These are phyloP conservation scores for Gentiana dahurica DNA, from an alignment of 257 asterid genomes.

Conservation along the genomic window DNA sequence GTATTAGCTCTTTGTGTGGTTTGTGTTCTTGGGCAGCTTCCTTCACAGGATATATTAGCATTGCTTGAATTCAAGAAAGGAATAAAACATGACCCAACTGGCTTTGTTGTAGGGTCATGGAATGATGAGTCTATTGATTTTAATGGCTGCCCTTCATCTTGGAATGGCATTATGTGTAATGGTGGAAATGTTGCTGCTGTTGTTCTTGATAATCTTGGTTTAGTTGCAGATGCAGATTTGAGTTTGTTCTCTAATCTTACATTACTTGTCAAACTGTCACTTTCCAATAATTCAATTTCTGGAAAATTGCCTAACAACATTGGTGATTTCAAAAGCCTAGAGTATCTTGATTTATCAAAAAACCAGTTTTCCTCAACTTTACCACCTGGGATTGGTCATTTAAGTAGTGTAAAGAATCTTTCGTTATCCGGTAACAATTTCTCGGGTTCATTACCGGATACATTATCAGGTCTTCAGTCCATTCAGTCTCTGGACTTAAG, in stretches of 20 bases:
- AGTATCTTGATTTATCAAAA: slow-evolving; percentile 68
- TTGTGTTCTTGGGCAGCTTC: slow-evolving; percentile 67
- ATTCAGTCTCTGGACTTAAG: slow-evolving; percentile 66
- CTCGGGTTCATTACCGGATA: slow-evolving; percentile 62
- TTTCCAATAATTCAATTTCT: slow-evolving; percentile 68
- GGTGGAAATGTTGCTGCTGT: slow-evolving; percentile 95
- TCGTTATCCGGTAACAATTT: slow-evolving; percentile 84
- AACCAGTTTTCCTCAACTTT: slow-evolving; percentile 56
- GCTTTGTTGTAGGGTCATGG: slow-evolving; percentile 85
- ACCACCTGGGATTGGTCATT: slow-evolving; percentile 61
- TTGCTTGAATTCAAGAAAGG: slow-evolving; percentile 93
- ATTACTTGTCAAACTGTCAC: slow-evolving; percentile 81
- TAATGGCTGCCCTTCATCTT: slow-evolving; percentile 94
- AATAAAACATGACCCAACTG: slow-evolving; percentile 84
- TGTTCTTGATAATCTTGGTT: slow-evolving; percentile 68
- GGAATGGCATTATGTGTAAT: slow-evolving; percentile 97
- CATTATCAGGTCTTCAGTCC: slow-evolving; percentile 50
- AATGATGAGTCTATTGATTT: slow-evolving; percentile 93
- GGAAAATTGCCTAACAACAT: slow-evolving; percentile 50
- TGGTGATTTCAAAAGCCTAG: slow-evolving; percentile 59
- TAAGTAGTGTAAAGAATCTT: slow-evolving; percentile 48
- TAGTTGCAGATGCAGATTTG: slow-evolving; percentile 66
- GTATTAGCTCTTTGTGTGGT: slow-evolving; percentile 36
- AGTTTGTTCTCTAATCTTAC: slow-evolving; percentile 68
- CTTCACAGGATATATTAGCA: slow-evolving; percentile 79